Percentiles rank a stretch among this genome's conserved stretches.
Conservation (phyloP, 306 rosid genomes). For the Vigna mungo region DNA sequence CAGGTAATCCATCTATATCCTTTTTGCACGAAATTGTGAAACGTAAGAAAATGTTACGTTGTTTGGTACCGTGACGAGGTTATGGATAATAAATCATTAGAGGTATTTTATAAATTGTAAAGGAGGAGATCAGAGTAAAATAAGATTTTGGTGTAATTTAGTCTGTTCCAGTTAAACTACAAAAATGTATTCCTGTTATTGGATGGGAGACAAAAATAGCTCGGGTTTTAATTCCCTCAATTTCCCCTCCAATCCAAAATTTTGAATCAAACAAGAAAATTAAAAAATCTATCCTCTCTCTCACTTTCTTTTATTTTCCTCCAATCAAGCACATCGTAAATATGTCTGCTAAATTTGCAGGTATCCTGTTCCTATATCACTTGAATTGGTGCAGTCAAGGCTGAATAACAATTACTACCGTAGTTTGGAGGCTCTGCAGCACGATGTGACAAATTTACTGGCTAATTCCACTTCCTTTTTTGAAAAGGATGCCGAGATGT, state of each 20-base stretch:
- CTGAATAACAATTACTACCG: constrained; percentile 89
- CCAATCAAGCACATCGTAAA: neutral
- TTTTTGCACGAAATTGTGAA: neutral
- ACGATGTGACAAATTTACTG: constrained; percentile 71
- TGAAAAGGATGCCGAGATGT: constrained; percentile 67
- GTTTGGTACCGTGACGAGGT: no score
- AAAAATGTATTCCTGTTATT: neutral
- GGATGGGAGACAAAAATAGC: neutral
- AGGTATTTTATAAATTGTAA: no score
- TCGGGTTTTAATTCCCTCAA: neutral
- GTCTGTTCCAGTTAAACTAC: neutral
- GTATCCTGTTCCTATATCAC: constrained; percentile 85
- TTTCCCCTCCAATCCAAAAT: neutral
- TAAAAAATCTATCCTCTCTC: neutral
- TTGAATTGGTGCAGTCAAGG: constrained; percentile 76
- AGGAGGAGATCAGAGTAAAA: no score
- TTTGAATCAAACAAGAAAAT: neutral
- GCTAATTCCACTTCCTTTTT: constrained; percentile 64
- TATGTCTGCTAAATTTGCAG: constrained; percentile 55
- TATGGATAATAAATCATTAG: no score
- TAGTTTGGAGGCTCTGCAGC: constrained; percentile 83
- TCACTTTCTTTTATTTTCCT: neutral
- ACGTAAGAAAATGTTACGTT: neutral
- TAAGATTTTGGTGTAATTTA: neutral
- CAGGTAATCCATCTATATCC: constrained; percentile 61